Base-by-base conservation (phyloP, 495 filamentous ascomycete genomes). In the Amniculicola lignicola region DNA sequence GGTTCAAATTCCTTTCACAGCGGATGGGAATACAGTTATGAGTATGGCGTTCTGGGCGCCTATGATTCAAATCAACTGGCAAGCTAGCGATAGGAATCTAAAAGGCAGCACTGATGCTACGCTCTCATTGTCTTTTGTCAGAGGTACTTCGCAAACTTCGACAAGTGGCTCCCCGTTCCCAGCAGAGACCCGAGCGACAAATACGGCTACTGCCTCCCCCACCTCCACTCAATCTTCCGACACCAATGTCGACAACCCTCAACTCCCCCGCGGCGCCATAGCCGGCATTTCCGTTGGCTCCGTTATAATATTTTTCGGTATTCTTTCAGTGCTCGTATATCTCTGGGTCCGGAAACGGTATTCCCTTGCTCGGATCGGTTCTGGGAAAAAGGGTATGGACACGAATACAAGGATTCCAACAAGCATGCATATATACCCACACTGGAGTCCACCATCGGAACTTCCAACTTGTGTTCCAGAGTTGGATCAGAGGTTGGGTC, bases 31-130 rank as follows among this genome's bases (percentile, higher is more conserved):
- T 33, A 51, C 55, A 11, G 35, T 46, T 4, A n/a, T 25, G 3
- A 41, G 28, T 14, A 40, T 59, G 21, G 29, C 25, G 9, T 19
- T 59, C 21, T 52, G n/a, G 15, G 55, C 55, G 9, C 55, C 55
- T 1, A 16, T 59, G 22, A 37, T 59, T 15, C 47, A 52, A 29
- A 23, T 59, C 19, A 45, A 46, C 33, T 41, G 29, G 16, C 39
- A 46, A 29, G 15, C 22, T 2, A 59, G 39, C 28, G 55, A 28
- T 16, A 33, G 15, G 1, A 15, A 23, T 16, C 12, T 16, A 10
- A 15, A 37, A 12, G 12, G 19, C 25, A 7, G 33, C 25, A 2
- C 25, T 2, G 6, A 33, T 25, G 1, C 29, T 44, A n/a, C 12
- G 1, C 33, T 3, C 47, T 2, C 2, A 4, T 9, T 10, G 7